phyloP scores from a whole-genome alignment of 768 basidiomycete species.

The Trametes gibbosa region DNA sequence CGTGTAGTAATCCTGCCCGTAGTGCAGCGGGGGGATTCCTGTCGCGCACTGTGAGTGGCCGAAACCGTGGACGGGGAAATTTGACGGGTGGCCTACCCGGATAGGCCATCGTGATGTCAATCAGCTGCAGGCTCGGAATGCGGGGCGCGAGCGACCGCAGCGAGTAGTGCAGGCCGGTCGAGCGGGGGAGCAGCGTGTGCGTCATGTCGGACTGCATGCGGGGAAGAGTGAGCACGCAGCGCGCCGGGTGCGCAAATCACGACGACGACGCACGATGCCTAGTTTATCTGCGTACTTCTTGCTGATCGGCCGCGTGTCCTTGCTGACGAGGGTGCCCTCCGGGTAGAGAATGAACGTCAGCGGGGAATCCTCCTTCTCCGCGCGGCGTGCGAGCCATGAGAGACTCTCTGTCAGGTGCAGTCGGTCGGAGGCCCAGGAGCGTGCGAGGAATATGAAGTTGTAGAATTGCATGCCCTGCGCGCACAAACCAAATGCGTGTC shows the following conservation, averaged over 20 bases:
- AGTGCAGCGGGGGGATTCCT: conserved; percentile 78
- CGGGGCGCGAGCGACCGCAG: conserved; percentile 78
- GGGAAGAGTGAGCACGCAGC: neutral
- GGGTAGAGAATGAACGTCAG: conserved; percentile 89
- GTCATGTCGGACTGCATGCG: conserved; percentile 65
- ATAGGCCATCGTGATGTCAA: conserved; percentile 93
- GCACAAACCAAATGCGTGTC: neutral
- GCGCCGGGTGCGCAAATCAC: neutral
- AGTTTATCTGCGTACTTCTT: conserved; percentile 86
- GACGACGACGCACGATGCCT: conserved; percentile 65
- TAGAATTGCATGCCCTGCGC: conserved; percentile 88
- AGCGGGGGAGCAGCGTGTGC: conserved; percentile 85
- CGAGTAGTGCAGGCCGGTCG: conserved; percentile 86
- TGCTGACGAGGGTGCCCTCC: conserved; percentile 92
- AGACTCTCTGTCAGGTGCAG: conserved; percentile 63
- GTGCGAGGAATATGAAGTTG: conserved; percentile 88
- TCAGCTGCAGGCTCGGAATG: conserved; percentile 70
- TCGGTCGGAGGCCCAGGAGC: conserved; percentile 88
- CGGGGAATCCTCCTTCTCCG: conserved; percentile 66
- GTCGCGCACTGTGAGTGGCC: neutral
- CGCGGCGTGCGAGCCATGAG: conserved; percentile 62
- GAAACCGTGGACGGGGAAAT: neutral
- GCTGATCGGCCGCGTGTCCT: conserved; percentile 80
- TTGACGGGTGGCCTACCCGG: conserved; percentile 55
- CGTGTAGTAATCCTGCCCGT: conserved; percentile 88